phyloP scores from a whole-genome alignment of 108 stramenopile species.

The Schizochytrium sp. region DNA sequence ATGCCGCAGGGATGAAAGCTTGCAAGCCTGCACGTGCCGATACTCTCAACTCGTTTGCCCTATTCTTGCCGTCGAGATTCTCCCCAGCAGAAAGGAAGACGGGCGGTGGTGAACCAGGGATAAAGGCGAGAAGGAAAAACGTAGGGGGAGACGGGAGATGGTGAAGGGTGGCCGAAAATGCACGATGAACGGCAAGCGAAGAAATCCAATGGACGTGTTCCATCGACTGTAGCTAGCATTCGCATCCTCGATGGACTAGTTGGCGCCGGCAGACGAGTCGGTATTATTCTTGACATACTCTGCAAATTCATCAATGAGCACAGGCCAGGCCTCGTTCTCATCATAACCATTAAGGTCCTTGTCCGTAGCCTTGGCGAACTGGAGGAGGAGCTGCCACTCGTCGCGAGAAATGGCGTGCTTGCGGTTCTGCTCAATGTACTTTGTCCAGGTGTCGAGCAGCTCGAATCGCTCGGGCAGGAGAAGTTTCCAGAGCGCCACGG shows the following conservation, averaged over 20 bases:
- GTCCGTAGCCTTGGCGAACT: background rate
- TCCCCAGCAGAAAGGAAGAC: background rate
- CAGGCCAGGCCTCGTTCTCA: conserved; percentile 6
- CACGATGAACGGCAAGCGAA: background rate
- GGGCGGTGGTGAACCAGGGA: background rate
- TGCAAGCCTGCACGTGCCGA: too few species aligned
- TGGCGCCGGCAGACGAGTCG: background rate
- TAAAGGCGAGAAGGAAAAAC: background rate
- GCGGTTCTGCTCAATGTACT: conserved; percentile 1
- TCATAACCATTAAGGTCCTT: background rate
- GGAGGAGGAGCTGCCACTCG: conserved; percentile 15
- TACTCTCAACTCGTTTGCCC: background rate
- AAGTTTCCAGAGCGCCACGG: conserved; percentile 10
- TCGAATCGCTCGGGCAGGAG: background rate
- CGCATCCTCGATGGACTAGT: too few species aligned
- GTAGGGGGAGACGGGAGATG: background rate
- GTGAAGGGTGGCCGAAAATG: background rate
- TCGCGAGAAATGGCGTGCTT: conserved; percentile 6
- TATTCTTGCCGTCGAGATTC: background rate
- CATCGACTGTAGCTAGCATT: too few species aligned
- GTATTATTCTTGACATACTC: background rate
- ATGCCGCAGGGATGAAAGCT: too few species aligned
- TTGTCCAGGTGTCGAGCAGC: background rate
- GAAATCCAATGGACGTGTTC: too few species aligned
- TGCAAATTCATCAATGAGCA: background rate